A percentile compares a stretch with the other conserved stretches of the same genome.
Conservation (phyloP, 2,329 filamentous ascomycete species). For the Rosellinia necatrix region DNA sequence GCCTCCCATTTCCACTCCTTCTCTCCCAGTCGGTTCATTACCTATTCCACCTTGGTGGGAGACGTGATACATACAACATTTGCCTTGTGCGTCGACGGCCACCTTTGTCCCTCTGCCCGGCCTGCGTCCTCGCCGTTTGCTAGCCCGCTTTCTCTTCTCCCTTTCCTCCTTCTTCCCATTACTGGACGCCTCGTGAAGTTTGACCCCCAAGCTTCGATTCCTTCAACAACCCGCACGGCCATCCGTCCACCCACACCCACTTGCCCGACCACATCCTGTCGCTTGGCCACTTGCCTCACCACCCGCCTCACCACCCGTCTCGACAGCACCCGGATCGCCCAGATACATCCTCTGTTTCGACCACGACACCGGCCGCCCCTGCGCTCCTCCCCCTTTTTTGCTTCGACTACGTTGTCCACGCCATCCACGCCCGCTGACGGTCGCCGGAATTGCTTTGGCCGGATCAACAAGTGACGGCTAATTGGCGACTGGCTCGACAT, state of each 20-base stretch:
- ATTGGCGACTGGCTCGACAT: conserved; percentile 1
- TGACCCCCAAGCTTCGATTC: conserved; percentile 23
- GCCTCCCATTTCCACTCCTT: conserved; percentile 24
- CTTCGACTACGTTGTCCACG: conserved; percentile 2
- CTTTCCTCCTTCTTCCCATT: conserved; percentile 13
- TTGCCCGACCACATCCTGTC: neutral
- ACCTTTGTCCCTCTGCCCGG: conserved; percentile 19
- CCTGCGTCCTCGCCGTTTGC: conserved; percentile 10
- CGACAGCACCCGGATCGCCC: neutral
- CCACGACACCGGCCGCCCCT: neutral
- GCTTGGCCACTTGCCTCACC: neutral
- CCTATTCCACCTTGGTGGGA: conserved; percentile 20
- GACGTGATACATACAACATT: conserved; percentile 22
- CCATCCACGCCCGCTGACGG: neutral
- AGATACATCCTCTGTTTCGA: neutral
- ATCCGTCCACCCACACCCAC: neutral
- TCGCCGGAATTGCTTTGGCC: neutral
- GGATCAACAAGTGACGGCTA: neutral
- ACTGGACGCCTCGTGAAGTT: conserved; percentile 7
- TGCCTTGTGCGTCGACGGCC: conserved; percentile 11
- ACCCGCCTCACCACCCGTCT: no score
- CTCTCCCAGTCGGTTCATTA: conserved; percentile 11
- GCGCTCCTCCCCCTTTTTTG: neutral
- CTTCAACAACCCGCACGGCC: neutral
- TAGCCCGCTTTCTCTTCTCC: conserved; percentile 12